Conservation (phyloP, 116 monocot species). For the Zostera marina region DNA sequence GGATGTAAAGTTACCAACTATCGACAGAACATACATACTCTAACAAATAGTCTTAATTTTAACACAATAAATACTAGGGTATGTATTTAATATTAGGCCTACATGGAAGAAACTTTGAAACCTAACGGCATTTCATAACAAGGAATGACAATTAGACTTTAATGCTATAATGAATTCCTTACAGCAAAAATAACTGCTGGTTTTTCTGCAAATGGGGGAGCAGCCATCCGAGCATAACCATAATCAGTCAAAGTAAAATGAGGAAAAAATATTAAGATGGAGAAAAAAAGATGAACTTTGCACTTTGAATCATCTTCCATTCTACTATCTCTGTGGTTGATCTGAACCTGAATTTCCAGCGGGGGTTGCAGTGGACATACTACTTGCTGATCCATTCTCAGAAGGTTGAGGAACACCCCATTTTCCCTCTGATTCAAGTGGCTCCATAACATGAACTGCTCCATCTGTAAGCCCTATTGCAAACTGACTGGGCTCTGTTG, state of each 20-base stretch:
- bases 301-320: not conserved
- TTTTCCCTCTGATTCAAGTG: conserved; percentile 48
- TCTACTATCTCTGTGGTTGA: conserved; percentile 41
- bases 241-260: conserved; percentile 2
- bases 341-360: conserved; percentile 41
- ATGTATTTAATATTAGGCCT: too few species aligned
- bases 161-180: not conserved
- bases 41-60: too few species aligned
- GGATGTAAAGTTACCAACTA: not conserved
- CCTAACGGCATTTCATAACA: too few species aligned
- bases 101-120: too few species aligned
- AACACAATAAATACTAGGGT: too few species aligned
- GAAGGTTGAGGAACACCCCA: conserved; percentile 46
- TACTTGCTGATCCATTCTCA: conserved; percentile 52
- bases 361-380: conserved; percentile 13
- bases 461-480: conserved; percentile 83
- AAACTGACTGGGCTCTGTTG: conserved; percentile 67
- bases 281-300: not conserved
- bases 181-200: not conserved
- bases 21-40: not conserved
- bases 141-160: too few species aligned
- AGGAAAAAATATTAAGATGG: conserved; percentile 2
- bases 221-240: not conserved
- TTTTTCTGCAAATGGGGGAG: conserved; percentile 1
- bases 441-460: conserved; percentile 59